Evolutionary conservation across 768 basidiomycete species (phyloP), one percentile per base, ranked within the genome.

Genomic region (Cystofilobasidium bisporidii): DNA sequence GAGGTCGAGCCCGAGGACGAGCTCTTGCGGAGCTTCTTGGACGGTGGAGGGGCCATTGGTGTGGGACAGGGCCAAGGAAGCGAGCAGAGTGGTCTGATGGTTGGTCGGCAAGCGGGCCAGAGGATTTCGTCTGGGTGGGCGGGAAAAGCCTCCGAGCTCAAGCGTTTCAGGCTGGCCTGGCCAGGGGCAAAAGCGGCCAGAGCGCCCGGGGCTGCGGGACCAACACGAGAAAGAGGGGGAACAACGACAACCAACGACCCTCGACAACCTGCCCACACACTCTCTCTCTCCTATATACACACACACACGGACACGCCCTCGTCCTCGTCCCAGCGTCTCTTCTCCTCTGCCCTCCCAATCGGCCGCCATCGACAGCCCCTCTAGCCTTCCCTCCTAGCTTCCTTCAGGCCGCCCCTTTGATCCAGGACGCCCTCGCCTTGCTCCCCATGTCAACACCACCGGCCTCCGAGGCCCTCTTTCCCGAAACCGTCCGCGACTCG

Each of bases 21-120:
- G 24, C 12, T 53, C 22, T 2, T 5, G 59, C 61, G 61, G n/a
- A 32, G n/a, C 33, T 66, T 66, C 57, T 66, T 66, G 30, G 58
- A 30, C 20, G 10, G 26, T 1, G 57, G 57, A 36, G 64, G 56
- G 15, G 38, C 41, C 65, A 66, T 66, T n/a, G n/a, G n/a, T n/a
- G n/a, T n/a, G 33, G 15, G 11, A n/a, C 47, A 8, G 53, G 53
- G 30, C 9, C 11, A 32, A 30, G 3, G 30, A 56, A 1, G 15
- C 28, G 14, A 28, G 18, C 28, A 32, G 53, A 28, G 18, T 3
- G 20, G 28, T 53, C 45, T 5, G 18, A 6, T 47, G 18, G n/a
- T 6, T 24, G 45, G 18, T 4, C 45, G 3, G 18, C n/a, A n/a
- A 47, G 36, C 36, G 6, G 36, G 36, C 36, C n/a, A n/a, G 41